phyloP scores from a whole-genome alignment of 345 rosid species.

The Geranium rotundifolium region DNA sequence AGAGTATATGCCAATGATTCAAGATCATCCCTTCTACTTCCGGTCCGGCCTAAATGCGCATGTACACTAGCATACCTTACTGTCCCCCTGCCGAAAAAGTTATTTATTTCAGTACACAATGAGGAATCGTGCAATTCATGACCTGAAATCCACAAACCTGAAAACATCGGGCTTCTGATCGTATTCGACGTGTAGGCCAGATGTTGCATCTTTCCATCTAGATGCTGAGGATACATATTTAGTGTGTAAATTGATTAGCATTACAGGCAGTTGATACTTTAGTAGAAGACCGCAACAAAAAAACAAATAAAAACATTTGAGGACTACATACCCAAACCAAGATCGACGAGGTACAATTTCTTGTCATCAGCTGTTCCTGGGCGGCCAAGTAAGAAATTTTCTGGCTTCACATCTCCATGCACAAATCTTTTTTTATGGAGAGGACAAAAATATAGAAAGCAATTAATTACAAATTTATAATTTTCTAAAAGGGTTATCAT shows the following conservation, averaged over 20 bases:
- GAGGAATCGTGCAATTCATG: neutral
- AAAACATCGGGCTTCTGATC: constrained; percentile 96
- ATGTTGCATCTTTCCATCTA: constrained; percentile 69
- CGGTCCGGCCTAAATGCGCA: constrained; percentile 91
- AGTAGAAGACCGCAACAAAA: too few relatives aligned
- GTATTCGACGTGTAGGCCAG: constrained; percentile 81
- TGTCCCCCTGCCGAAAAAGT: constrained; percentile 61
- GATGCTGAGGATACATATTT: constrained; percentile 43
- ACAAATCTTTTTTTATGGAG: constrained; percentile 51
- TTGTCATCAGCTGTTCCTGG: constrained; percentile 80
- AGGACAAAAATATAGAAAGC: constrained; percentile 5
- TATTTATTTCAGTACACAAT: constrained; percentile 10
- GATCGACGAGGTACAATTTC: constrained; percentile 81
- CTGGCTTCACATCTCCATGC: constrained; percentile 95
- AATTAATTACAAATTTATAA: constrained; percentile 6
- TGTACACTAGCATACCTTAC: constrained; percentile 92
- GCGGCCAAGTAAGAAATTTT: constrained; percentile 80
- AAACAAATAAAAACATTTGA: neutral
- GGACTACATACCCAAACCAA: constrained; percentile 65
- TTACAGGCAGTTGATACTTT: too few relatives aligned
- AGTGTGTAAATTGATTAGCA: neutral
- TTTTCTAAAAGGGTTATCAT: constrained; percentile 1
- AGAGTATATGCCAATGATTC: constrained; percentile 94
- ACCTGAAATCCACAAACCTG: constrained; percentile 32
- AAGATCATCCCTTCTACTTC: constrained; percentile 89